A percentile compares a stretch with the other conserved stretches of the same genome.
Evolutionary conservation across 2,329 filamentous ascomycete genomes (phyloP).

Genomic region (Elsinoe fawcettii): DNA sequence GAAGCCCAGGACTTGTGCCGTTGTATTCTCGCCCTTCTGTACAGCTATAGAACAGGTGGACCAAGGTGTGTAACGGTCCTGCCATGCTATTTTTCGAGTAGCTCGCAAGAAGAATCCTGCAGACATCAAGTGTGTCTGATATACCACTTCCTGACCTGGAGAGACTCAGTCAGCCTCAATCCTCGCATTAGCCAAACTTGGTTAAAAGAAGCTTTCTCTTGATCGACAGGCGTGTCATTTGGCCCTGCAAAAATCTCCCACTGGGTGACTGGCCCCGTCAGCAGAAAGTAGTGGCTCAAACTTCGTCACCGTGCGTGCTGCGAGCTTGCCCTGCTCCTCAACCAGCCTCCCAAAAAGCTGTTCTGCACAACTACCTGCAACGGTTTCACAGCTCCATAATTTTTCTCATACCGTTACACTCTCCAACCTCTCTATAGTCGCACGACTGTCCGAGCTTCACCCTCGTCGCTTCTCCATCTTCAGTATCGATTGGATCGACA

Average conservation of each 20-base stretch:
- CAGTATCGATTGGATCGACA: conserved; percentile 5
- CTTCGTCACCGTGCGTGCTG: conserved; percentile 6
- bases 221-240: background rate
- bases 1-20: background rate
- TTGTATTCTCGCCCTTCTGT: background rate
- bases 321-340: background rate
- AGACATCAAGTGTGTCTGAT: background rate
- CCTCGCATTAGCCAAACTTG: background rate
- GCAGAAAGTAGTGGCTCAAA: background rate
- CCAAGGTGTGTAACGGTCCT: background rate
- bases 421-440: conserved; percentile 5
- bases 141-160: background rate
- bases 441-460: conserved; percentile 1
- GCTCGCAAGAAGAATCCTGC: background rate
- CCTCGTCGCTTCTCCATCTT: background rate
- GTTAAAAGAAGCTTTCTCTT: conserved; percentile 11
- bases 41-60: background rate
- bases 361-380: conserved; percentile 2
- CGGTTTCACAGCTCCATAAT: conserved; percentile 8
- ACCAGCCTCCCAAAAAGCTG: conserved; percentile 6
- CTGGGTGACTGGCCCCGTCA: too few species aligned
- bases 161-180: background rate
- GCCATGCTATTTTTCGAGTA: background rate
- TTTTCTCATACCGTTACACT: conserved; percentile 2
- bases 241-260: background rate